Conservation (phyloP, 108 stramenopile genomes). For the Cyclostephanos invisitatus region DNA sequence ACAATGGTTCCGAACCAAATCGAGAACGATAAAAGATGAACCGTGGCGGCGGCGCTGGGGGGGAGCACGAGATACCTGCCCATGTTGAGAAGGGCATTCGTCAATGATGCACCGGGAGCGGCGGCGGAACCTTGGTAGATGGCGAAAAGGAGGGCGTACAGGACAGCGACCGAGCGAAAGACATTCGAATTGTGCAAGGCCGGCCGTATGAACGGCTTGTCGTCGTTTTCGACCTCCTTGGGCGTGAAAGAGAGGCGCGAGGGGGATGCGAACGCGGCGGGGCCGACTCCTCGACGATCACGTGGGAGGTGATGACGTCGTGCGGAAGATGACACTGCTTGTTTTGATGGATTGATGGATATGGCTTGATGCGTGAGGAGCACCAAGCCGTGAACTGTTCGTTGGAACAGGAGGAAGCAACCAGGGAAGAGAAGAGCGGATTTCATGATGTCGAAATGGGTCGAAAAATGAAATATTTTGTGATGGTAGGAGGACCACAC, state of each 20-base stretch:
- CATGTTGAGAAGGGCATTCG: slow-evolving; percentile 16
- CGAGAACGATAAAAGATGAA: slow-evolving; percentile 68
- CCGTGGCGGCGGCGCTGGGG: slow-evolving; percentile 46
- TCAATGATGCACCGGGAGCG: slow-evolving; percentile 4
- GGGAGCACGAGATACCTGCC: slow-evolving; percentile 37
- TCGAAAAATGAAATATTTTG: too few species aligned
- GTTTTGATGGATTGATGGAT: too few species aligned
- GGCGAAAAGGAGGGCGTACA: slow-evolving; percentile 41
- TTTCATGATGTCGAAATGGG: too few species aligned
- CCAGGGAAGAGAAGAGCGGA: too few species aligned
- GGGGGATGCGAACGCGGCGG: slow-evolving; percentile 4
- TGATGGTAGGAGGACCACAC: too few species aligned
- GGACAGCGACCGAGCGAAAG: slow-evolving; percentile 35
- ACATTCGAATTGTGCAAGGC: slow-evolving; percentile 42
- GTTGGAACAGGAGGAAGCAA: too few species aligned
- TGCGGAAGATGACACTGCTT: too few species aligned
- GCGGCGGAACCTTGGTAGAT: slow-evolving; percentile 31
- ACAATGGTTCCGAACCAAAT: slow-evolving; percentile 77
- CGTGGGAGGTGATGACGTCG: neutral
- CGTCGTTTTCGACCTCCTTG: slow-evolving; percentile 2
- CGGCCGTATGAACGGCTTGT: slow-evolving; percentile 41
- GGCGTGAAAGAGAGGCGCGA: slow-evolving; percentile 14
- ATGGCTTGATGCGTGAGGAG: too few species aligned
- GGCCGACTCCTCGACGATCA: neutral
- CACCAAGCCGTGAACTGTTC: too few species aligned